A percentile compares a stretch with the other conserved stretches of the same genome.
Conservation (phyloP, 2,329 filamentous ascomycete species). For the Claviceps sorghi region DNA sequence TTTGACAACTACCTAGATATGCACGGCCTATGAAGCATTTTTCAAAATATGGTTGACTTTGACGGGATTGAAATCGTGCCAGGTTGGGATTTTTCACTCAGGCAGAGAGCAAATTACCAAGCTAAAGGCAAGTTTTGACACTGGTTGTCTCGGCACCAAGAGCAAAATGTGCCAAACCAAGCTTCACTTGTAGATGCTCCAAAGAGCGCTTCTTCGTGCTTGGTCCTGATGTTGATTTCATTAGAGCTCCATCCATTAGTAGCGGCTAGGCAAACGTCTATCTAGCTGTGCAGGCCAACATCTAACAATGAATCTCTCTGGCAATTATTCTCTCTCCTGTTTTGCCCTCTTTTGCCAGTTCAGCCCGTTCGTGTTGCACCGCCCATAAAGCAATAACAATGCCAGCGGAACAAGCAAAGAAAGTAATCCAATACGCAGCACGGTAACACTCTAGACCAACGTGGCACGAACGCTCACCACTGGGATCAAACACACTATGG, state of each 20-base stretch:
- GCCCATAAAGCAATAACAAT: slow-evolving; percentile 56
- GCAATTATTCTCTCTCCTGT: too few relatives aligned
- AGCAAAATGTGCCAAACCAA: background rate
- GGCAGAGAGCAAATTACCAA: background rate
- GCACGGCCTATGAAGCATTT: too few relatives aligned
- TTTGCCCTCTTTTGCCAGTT: slow-evolving; percentile 22
- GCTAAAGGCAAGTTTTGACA: background rate
- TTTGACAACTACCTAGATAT: background rate
- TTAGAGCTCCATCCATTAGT: background rate
- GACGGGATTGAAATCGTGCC: background rate
- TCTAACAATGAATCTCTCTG: background rate
- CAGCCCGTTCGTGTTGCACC: slow-evolving; percentile 43
- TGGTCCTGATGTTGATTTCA: too few relatives aligned
- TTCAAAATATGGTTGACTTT: background rate
- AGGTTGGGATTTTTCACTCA: background rate
- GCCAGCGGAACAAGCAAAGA: slow-evolving; percentile 55
- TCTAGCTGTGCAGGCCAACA: background rate
- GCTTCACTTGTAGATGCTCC: background rate
- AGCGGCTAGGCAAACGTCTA: background rate
- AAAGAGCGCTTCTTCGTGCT: background rate
- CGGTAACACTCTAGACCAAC: slow-evolving; percentile 72
- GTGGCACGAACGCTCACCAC: slow-evolving; percentile 59
- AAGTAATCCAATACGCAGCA: slow-evolving; percentile 65
- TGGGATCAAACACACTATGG: slow-evolving; percentile 54
- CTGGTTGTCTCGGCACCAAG: background rate